A percentile compares a stretch with the other conserved stretches of the same genome.
These are phyloP conservation scores for Rhynchospora tenuis DNA, from an alignment of 176 grass and related monocot species.

Conservation along the genomic window DNA sequence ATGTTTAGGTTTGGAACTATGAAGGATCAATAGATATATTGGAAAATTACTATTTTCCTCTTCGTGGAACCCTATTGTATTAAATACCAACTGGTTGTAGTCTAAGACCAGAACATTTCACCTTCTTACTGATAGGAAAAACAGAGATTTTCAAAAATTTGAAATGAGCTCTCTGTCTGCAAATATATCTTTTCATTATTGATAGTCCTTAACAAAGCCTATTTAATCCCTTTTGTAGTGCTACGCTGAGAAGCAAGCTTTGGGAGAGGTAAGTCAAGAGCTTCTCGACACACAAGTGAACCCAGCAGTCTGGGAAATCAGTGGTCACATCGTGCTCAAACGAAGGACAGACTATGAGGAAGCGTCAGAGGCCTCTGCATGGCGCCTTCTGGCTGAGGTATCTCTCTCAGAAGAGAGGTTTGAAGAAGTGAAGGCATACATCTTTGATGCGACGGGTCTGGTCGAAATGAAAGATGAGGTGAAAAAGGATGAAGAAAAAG, in stretches of 20 bases:
- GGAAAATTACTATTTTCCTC: not conserved
- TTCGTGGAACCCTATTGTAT: not conserved
- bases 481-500: constrained; percentile 13
- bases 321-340: constrained; percentile 95
- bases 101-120: not conserved
- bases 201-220: not conserved
- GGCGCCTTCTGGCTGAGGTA: constrained; percentile 80
- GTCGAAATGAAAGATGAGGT: constrained; percentile 30
- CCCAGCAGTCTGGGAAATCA: constrained; percentile 96
- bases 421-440: constrained; percentile 71
- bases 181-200: not conserved
- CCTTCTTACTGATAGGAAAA: not conserved
- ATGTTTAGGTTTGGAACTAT: too few relatives aligned
- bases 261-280: constrained; percentile 83
- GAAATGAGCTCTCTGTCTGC: not conserved
- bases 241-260: constrained; percentile 95
- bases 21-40: too few relatives aligned
- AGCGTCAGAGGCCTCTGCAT: constrained; percentile 74
- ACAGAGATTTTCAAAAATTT: not conserved
- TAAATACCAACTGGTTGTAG: not conserved
- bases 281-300: constrained; percentile 95
- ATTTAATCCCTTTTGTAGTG: constrained; percentile 41
- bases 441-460: constrained; percentile 66
- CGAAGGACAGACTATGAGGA: constrained; percentile 69
- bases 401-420: constrained; percentile 90